These are phyloP conservation scores for Hyaloscypha bicolor DNA, from an alignment of 495 filamentous ascomycete genomes.

Conservation along the genomic window DNA sequence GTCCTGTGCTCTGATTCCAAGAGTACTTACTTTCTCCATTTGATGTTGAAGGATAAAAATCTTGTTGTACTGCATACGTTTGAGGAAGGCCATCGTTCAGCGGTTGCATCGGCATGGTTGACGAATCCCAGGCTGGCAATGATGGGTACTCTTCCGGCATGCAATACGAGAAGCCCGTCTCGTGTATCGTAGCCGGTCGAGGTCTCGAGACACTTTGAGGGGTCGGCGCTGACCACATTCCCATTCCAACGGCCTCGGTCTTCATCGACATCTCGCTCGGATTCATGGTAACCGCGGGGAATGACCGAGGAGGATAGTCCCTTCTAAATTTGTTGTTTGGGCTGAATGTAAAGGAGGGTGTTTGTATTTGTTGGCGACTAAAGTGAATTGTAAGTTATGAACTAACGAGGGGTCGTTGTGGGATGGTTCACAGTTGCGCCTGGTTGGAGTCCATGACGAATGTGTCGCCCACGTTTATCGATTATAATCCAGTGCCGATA, in stretches of 20 bases:
- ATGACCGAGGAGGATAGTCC: conserved; percentile 35
- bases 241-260: conserved; percentile 28
- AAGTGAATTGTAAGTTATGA: conserved; percentile 19
- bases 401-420: conserved; percentile 6
- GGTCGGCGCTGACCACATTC: conserved; percentile 34
- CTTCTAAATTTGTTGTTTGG: conserved; percentile 34
- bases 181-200: conserved; percentile 58
- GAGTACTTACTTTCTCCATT: conserved; percentile 52
- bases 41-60: conserved; percentile 52
- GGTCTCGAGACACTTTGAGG: conserved; percentile 33
- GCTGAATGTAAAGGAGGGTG: conserved; percentile 35
- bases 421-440: conserved; percentile 32
- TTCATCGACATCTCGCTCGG: conserved; percentile 31
- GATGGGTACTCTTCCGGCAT: conserved; percentile 51
- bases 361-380: conserved; percentile 34
- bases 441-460: conserved; percentile 35
- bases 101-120: conserved; percentile 51
- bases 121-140: conserved; percentile 56
- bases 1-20: conserved; percentile 24
- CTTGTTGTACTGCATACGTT: conserved; percentile 52
- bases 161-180: conserved; percentile 58
- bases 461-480: conserved; percentile 24
- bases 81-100: conserved; percentile 49
- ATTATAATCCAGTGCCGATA: conserved; percentile 20
- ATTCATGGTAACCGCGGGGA: conserved; percentile 33